phyloP scores from a whole-genome alignment of 208 protist species.

The Trypanosoma mega region DNA sequence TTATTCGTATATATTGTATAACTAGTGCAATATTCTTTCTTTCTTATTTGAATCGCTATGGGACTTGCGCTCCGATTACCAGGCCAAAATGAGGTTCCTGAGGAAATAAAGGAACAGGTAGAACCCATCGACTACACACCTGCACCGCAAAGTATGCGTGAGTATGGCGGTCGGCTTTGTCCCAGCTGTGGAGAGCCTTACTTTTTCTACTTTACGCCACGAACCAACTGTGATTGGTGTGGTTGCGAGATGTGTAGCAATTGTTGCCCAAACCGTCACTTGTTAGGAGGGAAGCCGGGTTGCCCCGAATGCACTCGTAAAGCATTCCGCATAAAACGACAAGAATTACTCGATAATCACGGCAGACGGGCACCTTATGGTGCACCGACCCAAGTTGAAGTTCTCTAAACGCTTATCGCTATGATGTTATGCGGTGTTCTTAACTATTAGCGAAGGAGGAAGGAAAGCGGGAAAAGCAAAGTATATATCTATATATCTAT shows the following conservation, averaged over 20 bases:
- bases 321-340: conserved; percentile 43
- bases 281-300: conserved; percentile 64
- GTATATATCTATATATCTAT: too few species aligned
- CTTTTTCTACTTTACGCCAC: conserved; percentile 60
- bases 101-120: conserved; percentile 66
- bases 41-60: too few species aligned
- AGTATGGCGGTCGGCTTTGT: conserved; percentile 43
- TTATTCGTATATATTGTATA: too few species aligned
- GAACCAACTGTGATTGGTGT: conserved; percentile 86
- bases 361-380: background rate
- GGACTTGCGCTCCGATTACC: background rate
- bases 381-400: conserved; percentile 8
- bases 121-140: conserved; percentile 67
- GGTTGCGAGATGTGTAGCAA: conserved; percentile 67
- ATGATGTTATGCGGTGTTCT: too few species aligned
- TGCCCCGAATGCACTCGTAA: conserved; percentile 62
- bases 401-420: conserved; percentile 5
- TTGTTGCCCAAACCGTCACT: conserved; percentile 68
- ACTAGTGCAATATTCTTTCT: too few species aligned
- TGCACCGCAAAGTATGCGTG: conserved; percentile 28
- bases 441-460: too few species aligned
- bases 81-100: conserved; percentile 36
- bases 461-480: too few species aligned
- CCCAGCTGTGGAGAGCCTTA: conserved; percentile 52
- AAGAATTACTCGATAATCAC: conserved; percentile 42